Percentiles rank a stretch among this genome's conserved stretches.
phyloP scores from a whole-genome alignment of 306 rosid species.

The Trichosanthes truncata region DNA sequence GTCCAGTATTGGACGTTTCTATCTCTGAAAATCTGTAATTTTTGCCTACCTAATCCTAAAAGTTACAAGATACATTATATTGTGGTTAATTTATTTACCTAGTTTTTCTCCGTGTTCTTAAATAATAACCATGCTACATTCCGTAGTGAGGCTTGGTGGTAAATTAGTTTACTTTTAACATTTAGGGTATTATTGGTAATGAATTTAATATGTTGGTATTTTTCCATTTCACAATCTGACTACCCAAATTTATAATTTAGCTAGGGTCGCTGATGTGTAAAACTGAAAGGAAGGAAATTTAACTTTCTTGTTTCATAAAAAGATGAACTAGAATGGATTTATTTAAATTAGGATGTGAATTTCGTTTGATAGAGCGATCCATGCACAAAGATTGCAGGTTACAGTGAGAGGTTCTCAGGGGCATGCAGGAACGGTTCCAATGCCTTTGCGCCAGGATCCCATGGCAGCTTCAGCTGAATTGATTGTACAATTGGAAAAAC shows the following conservation, averaged over 20 bases:
- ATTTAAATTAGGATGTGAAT: background rate
- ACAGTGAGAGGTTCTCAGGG: constrained; percentile 89
- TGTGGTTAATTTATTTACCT: background rate
- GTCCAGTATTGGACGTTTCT: background rate
- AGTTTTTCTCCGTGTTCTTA: background rate
- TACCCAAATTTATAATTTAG: background rate
- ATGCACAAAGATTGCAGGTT: constrained; percentile 39
- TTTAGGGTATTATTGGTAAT: background rate
- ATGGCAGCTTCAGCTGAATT: constrained; percentile 81
- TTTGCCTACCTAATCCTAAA: background rate
- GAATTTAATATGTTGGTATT: background rate
- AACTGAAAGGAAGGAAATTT: background rate
- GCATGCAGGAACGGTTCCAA: constrained; percentile 94
- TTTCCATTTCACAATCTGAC: background rate
- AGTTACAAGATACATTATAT: background rate
- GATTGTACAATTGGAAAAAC: constrained; percentile 61
- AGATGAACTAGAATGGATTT: background rate
- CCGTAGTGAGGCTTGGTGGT: background rate
- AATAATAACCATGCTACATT: background rate
- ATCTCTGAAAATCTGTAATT: background rate
- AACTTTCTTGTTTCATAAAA: background rate
- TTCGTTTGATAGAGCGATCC: background rate
- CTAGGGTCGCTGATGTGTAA: background rate
- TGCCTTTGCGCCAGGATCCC: constrained; percentile 93
- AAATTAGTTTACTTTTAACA: background rate